Conservation (phyloP, 2,329 filamentous ascomycete species). For the Incumbomyces lentus region DNA sequence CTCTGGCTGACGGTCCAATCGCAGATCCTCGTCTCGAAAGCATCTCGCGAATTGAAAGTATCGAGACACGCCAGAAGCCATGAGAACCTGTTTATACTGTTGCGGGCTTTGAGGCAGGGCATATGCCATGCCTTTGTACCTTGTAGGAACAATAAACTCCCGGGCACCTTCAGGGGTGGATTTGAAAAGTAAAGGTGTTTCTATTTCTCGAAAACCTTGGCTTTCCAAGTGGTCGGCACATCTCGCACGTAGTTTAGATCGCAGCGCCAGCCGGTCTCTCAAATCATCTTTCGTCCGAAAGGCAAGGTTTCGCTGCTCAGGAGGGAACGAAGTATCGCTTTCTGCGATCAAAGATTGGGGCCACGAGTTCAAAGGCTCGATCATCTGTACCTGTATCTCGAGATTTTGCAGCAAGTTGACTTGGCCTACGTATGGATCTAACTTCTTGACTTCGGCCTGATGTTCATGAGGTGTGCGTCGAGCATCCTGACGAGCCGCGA, state of each 20-base stretch:
- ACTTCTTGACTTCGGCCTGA: slow-evolving; percentile 18
- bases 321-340: slow-evolving; percentile 61
- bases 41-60: slow-evolving; percentile 94
- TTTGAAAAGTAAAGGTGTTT: slow-evolving; percentile 92
- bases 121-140: slow-evolving; percentile 66
- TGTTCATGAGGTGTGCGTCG: slow-evolving; percentile 12
- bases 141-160: slow-evolving; percentile 86
- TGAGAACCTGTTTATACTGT: slow-evolving; percentile 96
- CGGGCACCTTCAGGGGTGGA: slow-evolving; percentile 91
- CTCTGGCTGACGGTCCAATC: slow-evolving; percentile 88
- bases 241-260: slow-evolving; percentile 49
- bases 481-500: slow-evolving; percentile 32
- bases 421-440: slow-evolving; percentile 18
- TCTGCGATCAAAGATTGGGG: slow-evolving; percentile 68
- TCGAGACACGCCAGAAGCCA: slow-evolving; percentile 71
- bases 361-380: slow-evolving; percentile 62
- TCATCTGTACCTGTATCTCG: slow-evolving; percentile 52
- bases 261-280: slow-evolving; percentile 57
- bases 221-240: slow-evolving; percentile 46
- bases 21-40: slow-evolving; percentile 87
- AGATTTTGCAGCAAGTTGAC: slow-evolving; percentile 25
- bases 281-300: slow-evolving; percentile 63
- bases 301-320: slow-evolving; percentile 70
- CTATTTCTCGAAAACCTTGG: slow-evolving; percentile 63
- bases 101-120: slow-evolving; percentile 93